Conservation (phyloP, 106 monocot genomes). For the Acorus calamus region DNA sequence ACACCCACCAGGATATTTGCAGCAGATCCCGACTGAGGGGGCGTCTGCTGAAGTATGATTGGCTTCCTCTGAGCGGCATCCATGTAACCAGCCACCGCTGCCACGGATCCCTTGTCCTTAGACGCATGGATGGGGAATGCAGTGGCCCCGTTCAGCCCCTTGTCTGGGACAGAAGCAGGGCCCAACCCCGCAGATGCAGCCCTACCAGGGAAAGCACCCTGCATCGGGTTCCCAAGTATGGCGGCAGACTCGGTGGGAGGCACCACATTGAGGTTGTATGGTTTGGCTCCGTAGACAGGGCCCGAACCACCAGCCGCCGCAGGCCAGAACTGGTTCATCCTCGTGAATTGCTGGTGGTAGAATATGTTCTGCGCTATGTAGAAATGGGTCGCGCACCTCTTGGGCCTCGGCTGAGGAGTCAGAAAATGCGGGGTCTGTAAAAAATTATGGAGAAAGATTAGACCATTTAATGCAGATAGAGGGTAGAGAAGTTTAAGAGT, state of each 20-base stretch:
- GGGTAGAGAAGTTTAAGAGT: background rate
- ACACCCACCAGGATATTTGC: constrained; percentile 54
- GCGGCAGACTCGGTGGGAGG: constrained; percentile 37
- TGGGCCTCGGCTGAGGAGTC: constrained; percentile 31
- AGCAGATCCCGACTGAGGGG: constrained; percentile 32
- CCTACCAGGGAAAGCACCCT: constrained; percentile 34
- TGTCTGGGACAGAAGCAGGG: constrained; percentile 24
- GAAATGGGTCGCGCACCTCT: constrained; percentile 72
- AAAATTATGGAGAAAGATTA: background rate
- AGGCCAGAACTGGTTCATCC: constrained; percentile 58
- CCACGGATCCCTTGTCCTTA: constrained; percentile 32
- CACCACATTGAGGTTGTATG: constrained; percentile 55
- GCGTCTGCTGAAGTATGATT: constrained; percentile 30
- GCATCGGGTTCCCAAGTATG: constrained; percentile 32
- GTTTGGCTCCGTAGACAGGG: constrained; percentile 43
- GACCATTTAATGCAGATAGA: background rate
- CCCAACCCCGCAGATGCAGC: background rate
- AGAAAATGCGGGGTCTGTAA: constrained; percentile 29
- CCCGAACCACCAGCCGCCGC: constrained; percentile 23
- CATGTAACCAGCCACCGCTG: constrained; percentile 2
- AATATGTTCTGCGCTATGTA: constrained; percentile 77
- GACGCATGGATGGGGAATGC: constrained; percentile 6
- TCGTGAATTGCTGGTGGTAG: constrained; percentile 58
- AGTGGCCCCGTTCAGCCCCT: background rate
- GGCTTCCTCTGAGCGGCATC: constrained; percentile 55